Percentiles rank a stretch among this genome's conserved stretches.
These are phyloP conservation scores for Lumnitzera littorea DNA, from an alignment of 345 rosid species.

Conservation along the genomic window DNA sequence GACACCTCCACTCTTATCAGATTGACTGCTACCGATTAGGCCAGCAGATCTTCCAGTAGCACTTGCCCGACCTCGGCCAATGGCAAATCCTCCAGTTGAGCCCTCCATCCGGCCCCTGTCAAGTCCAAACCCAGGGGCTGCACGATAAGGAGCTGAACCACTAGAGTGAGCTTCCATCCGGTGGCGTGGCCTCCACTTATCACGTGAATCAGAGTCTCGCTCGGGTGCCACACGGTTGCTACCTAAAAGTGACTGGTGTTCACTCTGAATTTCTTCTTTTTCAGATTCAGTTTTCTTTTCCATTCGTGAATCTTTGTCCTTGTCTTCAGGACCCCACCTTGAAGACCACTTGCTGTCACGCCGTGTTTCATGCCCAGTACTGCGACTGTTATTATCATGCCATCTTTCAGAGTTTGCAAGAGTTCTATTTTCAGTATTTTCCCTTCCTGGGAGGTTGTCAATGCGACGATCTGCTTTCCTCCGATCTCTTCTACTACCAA, in stretches of 20 bases:
- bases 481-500: constrained; percentile 53
- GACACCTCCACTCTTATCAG: constrained; percentile 23
- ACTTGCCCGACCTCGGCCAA: constrained; percentile 71
- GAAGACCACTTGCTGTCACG: constrained; percentile 94
- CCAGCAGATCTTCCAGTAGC: constrained; percentile 30
- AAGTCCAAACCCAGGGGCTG: constrained; percentile 83
- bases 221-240: constrained; percentile 44
- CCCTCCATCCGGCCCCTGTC: constrained; percentile 62
- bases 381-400: constrained; percentile 54
- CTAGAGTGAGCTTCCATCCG: constrained; percentile 63
- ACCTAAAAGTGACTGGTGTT: constrained; percentile 37
- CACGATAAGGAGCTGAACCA: constrained; percentile 47
- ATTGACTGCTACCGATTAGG: constrained; percentile 16
- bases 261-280: constrained; percentile 54
- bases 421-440: constrained; percentile 42
- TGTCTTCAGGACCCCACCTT: constrained; percentile 99
- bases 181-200: constrained; percentile 97
- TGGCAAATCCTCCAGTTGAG: constrained; percentile 53
- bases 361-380: constrained; percentile 58
- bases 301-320: constrained; percentile 60
- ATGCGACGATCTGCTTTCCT: constrained; percentile 50
- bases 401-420: constrained; percentile 60
- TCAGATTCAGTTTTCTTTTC: constrained; percentile 60
- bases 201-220: constrained; percentile 75
- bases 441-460: constrained; percentile 35